Percentiles rank a stretch among this genome's conserved stretches.
Conservation (phyloP, 768 basidiomycete species). For the Boletus coccyginus region DNA sequence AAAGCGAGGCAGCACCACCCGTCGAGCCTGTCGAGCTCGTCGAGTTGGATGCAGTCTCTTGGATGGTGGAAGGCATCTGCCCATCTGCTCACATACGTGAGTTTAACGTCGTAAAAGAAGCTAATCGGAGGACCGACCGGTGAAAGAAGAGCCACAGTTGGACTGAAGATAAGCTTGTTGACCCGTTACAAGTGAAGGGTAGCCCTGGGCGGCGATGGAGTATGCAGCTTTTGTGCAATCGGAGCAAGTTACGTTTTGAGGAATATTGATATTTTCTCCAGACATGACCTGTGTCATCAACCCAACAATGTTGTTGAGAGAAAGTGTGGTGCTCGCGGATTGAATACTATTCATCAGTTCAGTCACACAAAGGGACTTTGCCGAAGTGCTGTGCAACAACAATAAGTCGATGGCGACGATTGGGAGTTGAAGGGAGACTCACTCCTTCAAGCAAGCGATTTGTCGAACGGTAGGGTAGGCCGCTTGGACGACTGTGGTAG, state of each 20-base stretch:
- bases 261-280: constrained; percentile 12
- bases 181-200: constrained; percentile 34
- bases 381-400: constrained; percentile 28
- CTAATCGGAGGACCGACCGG: constrained; percentile 37
- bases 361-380: constrained; percentile 52
- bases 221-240: constrained; percentile 53
- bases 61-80: constrained; percentile 27
- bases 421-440: constrained; percentile 22
- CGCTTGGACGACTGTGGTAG: constrained; percentile 26
- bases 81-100: constrained; percentile 26
- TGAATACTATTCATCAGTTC: constrained; percentile 56
- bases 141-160: constrained; percentile 51
- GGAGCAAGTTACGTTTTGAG: constrained; percentile 47
- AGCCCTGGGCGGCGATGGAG: constrained; percentile 37
- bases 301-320: constrained; percentile 16
- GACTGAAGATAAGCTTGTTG: constrained; percentile 29
- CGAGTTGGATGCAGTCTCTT: constrained; percentile 23
- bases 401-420: not conserved
- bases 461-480: constrained; percentile 57
- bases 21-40: constrained; percentile 13
- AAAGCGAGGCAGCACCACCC: constrained; percentile 21
- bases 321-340: constrained; percentile 21
- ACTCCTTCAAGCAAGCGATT: constrained; percentile 66
- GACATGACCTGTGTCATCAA: constrained; percentile 6
- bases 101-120: not conserved